phyloP scores from a whole-genome alignment of 164 flowering plant genomes.

The Macadamia integrifolia region DNA sequence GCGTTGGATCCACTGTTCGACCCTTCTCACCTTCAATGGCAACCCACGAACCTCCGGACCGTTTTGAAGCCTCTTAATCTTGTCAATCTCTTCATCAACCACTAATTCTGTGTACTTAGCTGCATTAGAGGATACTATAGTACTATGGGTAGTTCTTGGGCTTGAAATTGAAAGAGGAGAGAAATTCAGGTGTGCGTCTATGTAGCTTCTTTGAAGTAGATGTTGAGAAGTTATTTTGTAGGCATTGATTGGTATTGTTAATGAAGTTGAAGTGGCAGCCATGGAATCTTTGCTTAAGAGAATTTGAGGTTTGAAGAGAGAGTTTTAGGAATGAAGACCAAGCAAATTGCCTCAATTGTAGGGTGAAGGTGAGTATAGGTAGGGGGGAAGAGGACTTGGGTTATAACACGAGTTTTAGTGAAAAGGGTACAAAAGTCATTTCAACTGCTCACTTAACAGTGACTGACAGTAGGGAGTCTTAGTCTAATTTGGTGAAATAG shows the following conservation, averaged over 20 bases:
- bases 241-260: slow-evolving; percentile 14
- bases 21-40: slow-evolving; percentile 86
- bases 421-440: too few relatives aligned
- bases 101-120: slow-evolving; percentile 35
- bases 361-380: too few relatives aligned
- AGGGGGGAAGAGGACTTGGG: too few relatives aligned
- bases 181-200: slow-evolving; percentile 6
- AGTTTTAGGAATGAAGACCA: too few relatives aligned
- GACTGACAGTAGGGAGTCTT: too few relatives aligned
- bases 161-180: not conserved
- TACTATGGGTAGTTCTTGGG: not conserved
- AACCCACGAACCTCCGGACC: slow-evolving; percentile 87
- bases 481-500: too few relatives aligned
- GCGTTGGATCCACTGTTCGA: slow-evolving; percentile 63
- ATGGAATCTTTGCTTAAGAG: slow-evolving; percentile 6
- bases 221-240: too few relatives aligned
- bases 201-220: too few relatives aligned
- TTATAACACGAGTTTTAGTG: too few relatives aligned
- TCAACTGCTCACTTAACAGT: too few relatives aligned
- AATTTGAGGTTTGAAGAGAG: too few relatives aligned
- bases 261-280: slow-evolving; percentile 34
- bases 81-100: slow-evolving; percentile 62
- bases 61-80: slow-evolving; percentile 73
- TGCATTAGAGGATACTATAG: slow-evolving; percentile 14
- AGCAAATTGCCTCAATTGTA: too few relatives aligned